Evolutionary conservation across 768 basidiomycete genomes (phyloP).

Genomic region (Gymnopilus dilepis): DNA sequence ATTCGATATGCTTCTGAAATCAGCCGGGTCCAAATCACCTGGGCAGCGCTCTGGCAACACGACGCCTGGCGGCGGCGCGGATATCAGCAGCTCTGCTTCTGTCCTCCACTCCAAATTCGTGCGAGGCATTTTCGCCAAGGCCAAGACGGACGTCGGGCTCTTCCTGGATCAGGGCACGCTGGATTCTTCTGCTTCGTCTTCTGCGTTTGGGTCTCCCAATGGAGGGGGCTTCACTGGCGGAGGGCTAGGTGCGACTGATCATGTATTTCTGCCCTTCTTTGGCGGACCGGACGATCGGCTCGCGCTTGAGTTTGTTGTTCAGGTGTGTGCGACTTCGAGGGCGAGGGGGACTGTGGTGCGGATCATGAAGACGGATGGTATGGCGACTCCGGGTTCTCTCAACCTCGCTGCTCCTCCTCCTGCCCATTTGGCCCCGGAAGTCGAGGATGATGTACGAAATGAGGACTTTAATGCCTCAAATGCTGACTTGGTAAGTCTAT

Average conservation of each 20-base stretch:
- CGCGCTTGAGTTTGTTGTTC: slow-evolving; percentile 83
- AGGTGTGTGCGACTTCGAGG: slow-evolving; percentile 73
- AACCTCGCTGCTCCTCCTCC: slow-evolving; percentile 25
- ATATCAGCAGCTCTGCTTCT: slow-evolving; percentile 43
- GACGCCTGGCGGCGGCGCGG: slow-evolving; percentile 18
- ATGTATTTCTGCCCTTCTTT: slow-evolving; percentile 89
- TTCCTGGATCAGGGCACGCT: slow-evolving; percentile 72
- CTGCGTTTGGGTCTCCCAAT: slow-evolving; percentile 10
- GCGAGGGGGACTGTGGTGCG: slow-evolving; percentile 79
- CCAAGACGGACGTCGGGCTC: slow-evolving; percentile 78
- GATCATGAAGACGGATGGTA: slow-evolving; percentile 54
- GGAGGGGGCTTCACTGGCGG: slow-evolving; percentile 7
- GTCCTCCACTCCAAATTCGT: slow-evolving; percentile 82
- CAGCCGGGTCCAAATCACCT: slow-evolving; percentile 24
- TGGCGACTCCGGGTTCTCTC: not conserved
- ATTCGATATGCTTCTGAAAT: slow-evolving; percentile 71
- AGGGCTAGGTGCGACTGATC: slow-evolving; percentile 44
- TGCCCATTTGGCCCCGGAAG: slow-evolving; percentile 29
- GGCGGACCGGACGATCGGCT: slow-evolving; percentile 94
- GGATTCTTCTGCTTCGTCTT: slow-evolving; percentile 18
- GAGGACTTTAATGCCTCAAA: slow-evolving; percentile 47
- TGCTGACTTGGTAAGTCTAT: slow-evolving; percentile 50
- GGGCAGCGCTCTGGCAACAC: not conserved
- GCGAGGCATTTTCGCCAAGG: slow-evolving; percentile 75
- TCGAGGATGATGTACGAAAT: slow-evolving; percentile 25